These are phyloP conservation scores for Tetrahymena thermophila DNA, from an alignment of 73 alveolate species.

Conservation along the genomic window DNA sequence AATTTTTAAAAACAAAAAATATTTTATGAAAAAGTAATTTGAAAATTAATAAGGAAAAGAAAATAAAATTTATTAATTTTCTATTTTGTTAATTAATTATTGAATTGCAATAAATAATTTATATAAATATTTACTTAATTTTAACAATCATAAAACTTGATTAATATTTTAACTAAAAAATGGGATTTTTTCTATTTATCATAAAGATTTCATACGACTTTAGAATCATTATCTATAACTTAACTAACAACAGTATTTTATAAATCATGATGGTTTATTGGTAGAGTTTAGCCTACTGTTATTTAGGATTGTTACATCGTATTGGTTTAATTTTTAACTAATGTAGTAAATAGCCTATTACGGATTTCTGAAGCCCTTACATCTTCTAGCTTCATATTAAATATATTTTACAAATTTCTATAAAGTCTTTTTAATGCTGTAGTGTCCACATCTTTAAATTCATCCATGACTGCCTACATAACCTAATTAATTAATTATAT, in stretches of 20 bases:
- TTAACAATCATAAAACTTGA: too few species aligned
- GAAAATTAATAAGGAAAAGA: too few species aligned
- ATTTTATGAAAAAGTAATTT: too few species aligned
- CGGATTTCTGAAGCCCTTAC: neutral
- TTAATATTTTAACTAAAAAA: too few species aligned
- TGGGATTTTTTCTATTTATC: too few species aligned
- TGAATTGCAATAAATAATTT: too few species aligned
- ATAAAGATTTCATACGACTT: neutral
- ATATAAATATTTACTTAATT: too few species aligned
- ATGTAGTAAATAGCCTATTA: neutral
- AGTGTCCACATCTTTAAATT: neutral
- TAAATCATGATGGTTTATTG: neutral
- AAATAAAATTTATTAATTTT: too few species aligned
- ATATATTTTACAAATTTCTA: neutral
- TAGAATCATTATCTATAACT: neutral
- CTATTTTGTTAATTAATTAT: too few species aligned
- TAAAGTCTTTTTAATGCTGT: neutral
- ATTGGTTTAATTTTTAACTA: neutral
- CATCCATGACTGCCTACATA: neutral
- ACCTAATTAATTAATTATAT: neutral
- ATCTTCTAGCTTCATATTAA: neutral
- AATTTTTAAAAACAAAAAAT: too few species aligned
- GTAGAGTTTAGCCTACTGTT: neutral
- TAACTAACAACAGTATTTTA: neutral
- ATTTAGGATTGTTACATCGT: neutral